Base-by-base conservation (phyloP, 345 rosid species). In the Rhizophora mangle region DNA sequence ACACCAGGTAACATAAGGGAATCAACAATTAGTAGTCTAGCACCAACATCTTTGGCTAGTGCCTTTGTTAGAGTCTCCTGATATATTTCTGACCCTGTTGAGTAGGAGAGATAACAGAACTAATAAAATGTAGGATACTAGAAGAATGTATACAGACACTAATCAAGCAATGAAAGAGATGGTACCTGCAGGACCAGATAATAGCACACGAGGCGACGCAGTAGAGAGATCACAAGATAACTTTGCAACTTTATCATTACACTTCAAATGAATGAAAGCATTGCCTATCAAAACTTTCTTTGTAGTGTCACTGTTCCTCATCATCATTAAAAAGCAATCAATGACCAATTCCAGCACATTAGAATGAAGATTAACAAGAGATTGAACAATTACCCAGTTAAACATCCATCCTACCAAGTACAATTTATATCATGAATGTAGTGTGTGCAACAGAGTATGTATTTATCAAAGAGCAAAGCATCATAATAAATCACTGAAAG, bases 121-220 rank as follows among this genome's bases (percentile, higher is more conserved):
- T 13, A 13, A 43, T 43, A 13, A 15, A 43, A 43, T 43, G 49
- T 11, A 46, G 58, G 58, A 68, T 37, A 22, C 59, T 10, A 55
- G 51, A 36, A 19, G 30, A 32, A 60, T 24, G 52, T 5, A 0
- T 6, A 60, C 37, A 18, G 39, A 60, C 36, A 31, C 31, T 65
- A 63, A 52, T 20, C 68, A 32, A 53, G 54, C 49, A 27, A 34
- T 4, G 22, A 27, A 0, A 52, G 43, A 24, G 39, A 60, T 6
- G 66, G 54, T 72, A 96, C 99, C 98, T 72, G 99, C 91, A 63
- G 98, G 99, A 69, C 99, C 99, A 60, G 96, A 92, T 68, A 96
- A 83, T 72, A 96, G 72, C 72, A 96, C 84, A 43, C 99, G 98
- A 21, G 98, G 98, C 63, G 88, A 87, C 67, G 74, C 80, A 30